Evolutionary conservation across 306 rosid species (phyloP), one percentile per base, ranked within the genome.

Genomic region (Prunus mira): DNA sequence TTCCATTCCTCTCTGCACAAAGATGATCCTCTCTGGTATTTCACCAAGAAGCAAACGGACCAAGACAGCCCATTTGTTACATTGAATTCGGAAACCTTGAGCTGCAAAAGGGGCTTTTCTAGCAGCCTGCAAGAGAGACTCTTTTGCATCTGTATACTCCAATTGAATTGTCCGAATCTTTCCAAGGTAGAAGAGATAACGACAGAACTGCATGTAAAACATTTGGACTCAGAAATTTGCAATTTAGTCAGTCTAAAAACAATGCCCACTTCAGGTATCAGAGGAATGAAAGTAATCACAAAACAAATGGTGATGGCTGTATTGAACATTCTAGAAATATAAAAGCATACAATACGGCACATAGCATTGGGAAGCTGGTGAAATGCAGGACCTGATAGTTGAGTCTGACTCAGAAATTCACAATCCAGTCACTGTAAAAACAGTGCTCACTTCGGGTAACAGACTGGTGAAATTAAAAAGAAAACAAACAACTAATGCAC

Each of bases 61-160:
- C 75, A 87, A 85, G 55, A 86, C 58, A 67, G 91, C 89, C 88
- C 91, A 86, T 82, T 87, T 87, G 77, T 83, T 87, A 80, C 93
- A 89, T 73, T 87, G 93, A 78, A 87, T 84, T 73, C 86, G 76
- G 80, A 89, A 85, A 17, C 89, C 91, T 8, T 80, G 85, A 13
- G 93, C 89, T 55, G 89, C 82, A 64, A 82, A 76, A 19, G 88
- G 89, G 68, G 93, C 91, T 63, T 71, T 71, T 3, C 65, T 24
- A 60, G 51, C 28, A 14, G 54, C 38, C 46, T 17, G 74, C 74
- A 50, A 17, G 47, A 41, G 57, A 51, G 74, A 50, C 74, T 69
- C 61, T 27, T 27, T 49, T 50, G 73, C 74, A 28, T 69, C 62
- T 28, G 17, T 69, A 18, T 65, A 65, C 51, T 65, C 50, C 70